phyloP scores from a whole-genome alignment of 75 land plant genomes.

The Larix kaempferi region DNA sequence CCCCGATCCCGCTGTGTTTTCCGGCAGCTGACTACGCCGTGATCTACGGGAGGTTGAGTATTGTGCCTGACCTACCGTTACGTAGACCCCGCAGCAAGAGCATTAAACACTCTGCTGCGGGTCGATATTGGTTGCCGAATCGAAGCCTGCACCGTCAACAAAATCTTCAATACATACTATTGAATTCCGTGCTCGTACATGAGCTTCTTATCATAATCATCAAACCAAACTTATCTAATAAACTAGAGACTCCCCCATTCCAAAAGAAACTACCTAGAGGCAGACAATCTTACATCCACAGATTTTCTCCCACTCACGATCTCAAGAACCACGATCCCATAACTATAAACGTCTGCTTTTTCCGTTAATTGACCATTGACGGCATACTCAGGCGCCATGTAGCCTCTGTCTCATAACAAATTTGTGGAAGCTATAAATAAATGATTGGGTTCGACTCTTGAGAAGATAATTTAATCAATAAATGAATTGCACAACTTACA shows the following conservation, averaged over 20 bases:
- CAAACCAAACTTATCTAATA: not conserved
- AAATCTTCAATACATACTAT: not conserved
- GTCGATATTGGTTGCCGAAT: no score
- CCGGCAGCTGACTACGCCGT: no score
- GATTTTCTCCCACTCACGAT: conserved; percentile 8
- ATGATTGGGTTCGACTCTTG: not conserved
- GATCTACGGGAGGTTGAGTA: no score
- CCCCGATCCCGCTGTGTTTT: no score
- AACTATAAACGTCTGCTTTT: conserved; percentile 12
- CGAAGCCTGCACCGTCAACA: conserved; percentile 21
- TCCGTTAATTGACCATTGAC: conserved; percentile 10
- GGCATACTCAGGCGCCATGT: conserved; percentile 15
- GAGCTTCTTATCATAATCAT: no score
- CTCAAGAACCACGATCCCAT: conserved; percentile 12
- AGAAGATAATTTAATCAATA: not conserved
- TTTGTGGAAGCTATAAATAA: not conserved
- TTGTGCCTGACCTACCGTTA: no score
- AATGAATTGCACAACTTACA: conserved; percentile 6
- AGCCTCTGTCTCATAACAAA: not conserved
- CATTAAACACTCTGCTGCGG: no score
- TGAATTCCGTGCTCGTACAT: not conserved
- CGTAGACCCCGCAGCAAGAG: no score
- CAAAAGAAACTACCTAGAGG: not conserved
- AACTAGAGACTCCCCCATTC: not conserved
- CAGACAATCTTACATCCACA: not conserved